These are phyloP conservation scores for Fusarium pilosicola DNA, from an alignment of 2,329 filamentous ascomycete species.

Conservation along the genomic window DNA sequence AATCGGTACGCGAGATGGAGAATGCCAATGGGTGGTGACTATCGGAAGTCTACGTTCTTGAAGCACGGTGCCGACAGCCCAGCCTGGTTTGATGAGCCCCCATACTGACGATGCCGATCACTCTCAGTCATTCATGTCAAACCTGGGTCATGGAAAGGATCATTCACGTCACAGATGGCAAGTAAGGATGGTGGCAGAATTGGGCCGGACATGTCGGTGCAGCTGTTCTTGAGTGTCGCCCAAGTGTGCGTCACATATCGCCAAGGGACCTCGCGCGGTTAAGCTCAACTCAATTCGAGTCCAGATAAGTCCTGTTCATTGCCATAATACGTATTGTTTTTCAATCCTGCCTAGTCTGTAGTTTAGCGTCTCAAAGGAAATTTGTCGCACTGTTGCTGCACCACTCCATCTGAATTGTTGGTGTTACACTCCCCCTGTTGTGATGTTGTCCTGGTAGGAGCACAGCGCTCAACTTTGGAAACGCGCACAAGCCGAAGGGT, in stretches of 20 bases:
- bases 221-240: no score
- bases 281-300: background rate
- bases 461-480: background rate
- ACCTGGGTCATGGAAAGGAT: no score
- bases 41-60: no score
- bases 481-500: background rate
- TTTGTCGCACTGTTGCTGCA: fast-evolving
- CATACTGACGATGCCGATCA: no score
- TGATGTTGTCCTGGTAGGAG: no score
- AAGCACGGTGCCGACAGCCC: no score
- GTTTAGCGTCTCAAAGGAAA: fast-evolving
- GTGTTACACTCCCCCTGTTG: fast-evolving
- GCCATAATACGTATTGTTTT: background rate
- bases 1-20: fast-evolving
- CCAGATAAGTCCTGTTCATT: background rate
- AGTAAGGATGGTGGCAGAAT: no score
- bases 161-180: no score
- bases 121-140: no score
- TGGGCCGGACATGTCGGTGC: no score
- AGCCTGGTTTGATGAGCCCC: no score
- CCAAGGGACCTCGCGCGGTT: background rate
- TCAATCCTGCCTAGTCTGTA: background rate
- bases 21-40: no score
- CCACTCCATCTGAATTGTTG: fast-evolving
- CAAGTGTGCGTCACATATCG: background rate